A percentile compares a stretch with the other conserved stretches of the same genome.
These are phyloP conservation scores for Metarhizium rileyi DNA, from an alignment of 2,329 filamentous ascomycete species.

Conservation along the genomic window DNA sequence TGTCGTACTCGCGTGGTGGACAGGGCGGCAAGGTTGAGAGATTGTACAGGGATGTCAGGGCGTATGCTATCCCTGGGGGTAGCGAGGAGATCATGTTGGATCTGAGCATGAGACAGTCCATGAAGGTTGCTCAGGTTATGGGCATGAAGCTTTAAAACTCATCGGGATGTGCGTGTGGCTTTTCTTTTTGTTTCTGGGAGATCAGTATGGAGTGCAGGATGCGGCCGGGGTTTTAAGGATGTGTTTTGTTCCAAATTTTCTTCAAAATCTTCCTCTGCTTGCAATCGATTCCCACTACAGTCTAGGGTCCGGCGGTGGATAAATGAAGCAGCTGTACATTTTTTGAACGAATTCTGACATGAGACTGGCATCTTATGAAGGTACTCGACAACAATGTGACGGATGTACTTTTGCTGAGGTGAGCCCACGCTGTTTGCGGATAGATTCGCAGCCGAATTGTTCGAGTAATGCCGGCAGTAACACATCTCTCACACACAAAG, in stretches of 20 bases:
- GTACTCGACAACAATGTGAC: no score
- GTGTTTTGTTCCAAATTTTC: neutral
- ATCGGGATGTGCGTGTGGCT: neutral
- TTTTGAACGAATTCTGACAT: neutral
- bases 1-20: slow-evolving; percentile 85
- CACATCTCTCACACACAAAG: neutral
- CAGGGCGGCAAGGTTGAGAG: slow-evolving; percentile 94
- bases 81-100: slow-evolving; percentile 99
- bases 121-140: slow-evolving; percentile 80
- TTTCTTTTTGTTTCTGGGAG: no score
- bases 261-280: neutral
- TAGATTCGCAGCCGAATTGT: neutral
- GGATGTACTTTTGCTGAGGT: neutral
- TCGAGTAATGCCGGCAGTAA: neutral
- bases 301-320: neutral
- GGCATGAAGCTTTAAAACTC: slow-evolving; percentile 81
- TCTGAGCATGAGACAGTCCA: slow-evolving; percentile 80
- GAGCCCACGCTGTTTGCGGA: neutral
- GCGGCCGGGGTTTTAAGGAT: neutral
- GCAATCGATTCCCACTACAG: neutral
- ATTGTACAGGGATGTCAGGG: slow-evolving; percentile 87
- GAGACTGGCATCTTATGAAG: neutral
- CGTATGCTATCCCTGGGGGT: slow-evolving; percentile 92
- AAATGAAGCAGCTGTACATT: neutral
- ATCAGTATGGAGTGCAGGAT: no score